Percentiles rank a stretch among this genome's conserved stretches.
phyloP scores from a whole-genome alignment of 1,284 basidiomycete genomes.

The Puccinia triticina region DNA sequence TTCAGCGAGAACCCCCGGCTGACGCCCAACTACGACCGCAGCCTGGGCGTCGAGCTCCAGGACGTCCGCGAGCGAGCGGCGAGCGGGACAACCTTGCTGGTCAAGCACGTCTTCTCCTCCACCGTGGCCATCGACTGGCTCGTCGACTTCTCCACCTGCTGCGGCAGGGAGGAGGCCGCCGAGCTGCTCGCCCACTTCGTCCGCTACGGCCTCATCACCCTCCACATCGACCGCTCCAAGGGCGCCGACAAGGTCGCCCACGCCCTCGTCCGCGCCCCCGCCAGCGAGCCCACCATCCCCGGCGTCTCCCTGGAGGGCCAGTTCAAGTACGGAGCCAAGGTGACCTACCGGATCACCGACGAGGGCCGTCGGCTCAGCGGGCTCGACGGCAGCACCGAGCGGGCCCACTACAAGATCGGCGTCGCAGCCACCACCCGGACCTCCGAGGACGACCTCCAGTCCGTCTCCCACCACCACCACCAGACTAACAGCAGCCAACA shows the following conservation, averaged over 20 bases:
- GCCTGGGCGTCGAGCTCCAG: conserved; percentile 62
- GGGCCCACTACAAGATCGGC: background rate
- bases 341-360: conserved; percentile 89
- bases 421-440: conserved; percentile 62
- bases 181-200: conserved; percentile 98
- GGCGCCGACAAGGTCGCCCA: conserved; percentile 39
- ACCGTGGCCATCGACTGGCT: conserved; percentile 91
- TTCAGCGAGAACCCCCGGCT: conserved; percentile 59
- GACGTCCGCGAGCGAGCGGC: conserved; percentile 69
- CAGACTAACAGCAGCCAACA: too few species aligned
- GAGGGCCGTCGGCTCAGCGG: conserved; percentile 72
- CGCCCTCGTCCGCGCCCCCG: conserved; percentile 30
- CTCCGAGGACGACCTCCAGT: conserved; percentile 61
- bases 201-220: conserved; percentile 82
- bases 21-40: conserved; percentile 62
- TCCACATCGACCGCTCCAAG: conserved; percentile 67
- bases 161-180: conserved; percentile 92
- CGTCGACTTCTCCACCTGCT: conserved; percentile 93
- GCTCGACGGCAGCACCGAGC: conserved; percentile 52
- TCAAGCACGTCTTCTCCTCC: conserved; percentile 83
- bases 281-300: conserved; percentile 11
- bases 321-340: conserved; percentile 91
- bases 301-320: conserved; percentile 66
- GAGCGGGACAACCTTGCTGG: conserved; percentile 52
- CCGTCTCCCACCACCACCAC: conserved; percentile 62